A percentile compares a stretch with the other conserved stretches of the same genome.
These are phyloP conservation scores for Thuja plicata DNA, from an alignment of 83 land plant genomes.

Conservation along the genomic window DNA sequence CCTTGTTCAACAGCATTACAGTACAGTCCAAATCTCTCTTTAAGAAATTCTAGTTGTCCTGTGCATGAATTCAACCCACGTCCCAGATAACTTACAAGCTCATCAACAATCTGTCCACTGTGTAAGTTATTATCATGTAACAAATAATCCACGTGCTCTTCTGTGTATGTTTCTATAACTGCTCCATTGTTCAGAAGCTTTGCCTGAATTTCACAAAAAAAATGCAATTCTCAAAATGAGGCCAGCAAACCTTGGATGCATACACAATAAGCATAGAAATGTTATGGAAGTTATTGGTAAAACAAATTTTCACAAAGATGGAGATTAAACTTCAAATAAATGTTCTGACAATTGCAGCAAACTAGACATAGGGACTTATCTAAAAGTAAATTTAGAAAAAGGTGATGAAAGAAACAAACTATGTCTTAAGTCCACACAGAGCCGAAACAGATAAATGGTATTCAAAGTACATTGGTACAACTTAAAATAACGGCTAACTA, in stretches of 20 bases:
- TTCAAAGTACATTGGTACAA: too few species aligned
- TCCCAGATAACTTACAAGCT: not conserved
- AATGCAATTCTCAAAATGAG: not conserved
- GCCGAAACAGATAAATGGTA: not conserved
- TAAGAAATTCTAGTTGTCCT: not conserved
- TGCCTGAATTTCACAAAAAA: not conserved
- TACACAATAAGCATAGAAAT: not conserved
- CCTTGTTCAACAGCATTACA: not conserved
- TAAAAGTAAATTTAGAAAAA: too few species aligned
- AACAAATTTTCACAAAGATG: not conserved
- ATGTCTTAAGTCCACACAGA: not conserved
- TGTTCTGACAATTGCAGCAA: not conserved
- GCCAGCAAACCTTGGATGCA: not conserved
- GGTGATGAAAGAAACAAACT: not conserved
- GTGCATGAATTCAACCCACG: not conserved
- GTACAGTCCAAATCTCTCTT: not conserved
- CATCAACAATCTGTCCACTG: not conserved
- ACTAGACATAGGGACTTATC: not conserved
- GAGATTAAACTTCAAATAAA: not conserved
- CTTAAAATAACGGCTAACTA: not conserved
- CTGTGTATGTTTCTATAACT: not conserved
- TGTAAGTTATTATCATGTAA: not conserved
- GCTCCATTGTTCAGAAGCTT: not conserved
- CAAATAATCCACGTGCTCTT: conserved; percentile 1
- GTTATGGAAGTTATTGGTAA: not conserved